phyloP scores from a whole-genome alignment of 108 stramenopile species.

The Skeletonema grethae region DNA sequence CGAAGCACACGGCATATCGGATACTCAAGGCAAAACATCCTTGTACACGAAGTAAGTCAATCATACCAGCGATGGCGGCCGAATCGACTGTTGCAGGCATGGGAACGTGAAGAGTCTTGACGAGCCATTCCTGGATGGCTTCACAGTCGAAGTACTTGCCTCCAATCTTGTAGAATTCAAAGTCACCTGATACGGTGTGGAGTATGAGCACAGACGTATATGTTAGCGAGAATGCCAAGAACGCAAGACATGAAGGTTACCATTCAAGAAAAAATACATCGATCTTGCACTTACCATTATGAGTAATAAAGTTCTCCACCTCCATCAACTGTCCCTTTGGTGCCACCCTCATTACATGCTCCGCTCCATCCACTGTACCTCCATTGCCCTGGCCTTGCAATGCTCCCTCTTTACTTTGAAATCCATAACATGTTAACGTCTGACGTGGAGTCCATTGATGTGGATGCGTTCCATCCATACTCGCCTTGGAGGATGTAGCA shows the following conservation, averaged over 20 bases:
- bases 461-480: constrained; percentile 71
- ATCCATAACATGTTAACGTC: no score
- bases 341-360: no score
- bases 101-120: constrained; percentile 22
- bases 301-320: constrained; percentile 70
- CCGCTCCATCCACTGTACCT: no score
- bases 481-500: constrained; percentile 64
- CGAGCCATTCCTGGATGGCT: constrained; percentile 57
- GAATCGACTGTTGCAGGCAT: constrained; percentile 64
- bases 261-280: no score
- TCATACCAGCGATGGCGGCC: constrained; percentile 67
- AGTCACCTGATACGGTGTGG: constrained; percentile 52
- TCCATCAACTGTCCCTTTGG: neutral
- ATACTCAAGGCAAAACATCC: constrained; percentile 65
- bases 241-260: no score
- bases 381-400: no score
- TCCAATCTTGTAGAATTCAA: constrained; percentile 68
- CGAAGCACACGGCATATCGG: constrained; percentile 58
- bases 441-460: constrained; percentile 65
- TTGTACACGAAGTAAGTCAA: constrained; percentile 61
- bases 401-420: no score
- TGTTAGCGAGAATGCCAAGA: neutral
- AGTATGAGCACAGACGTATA: neutral
- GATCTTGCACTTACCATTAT: constrained; percentile 44
- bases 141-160: constrained; percentile 59